Percentiles rank a stretch among this genome's conserved stretches.
phyloP scores from a whole-genome alignment of 495 filamentous ascomycete genomes.

The Tuber aestivum region DNA sequence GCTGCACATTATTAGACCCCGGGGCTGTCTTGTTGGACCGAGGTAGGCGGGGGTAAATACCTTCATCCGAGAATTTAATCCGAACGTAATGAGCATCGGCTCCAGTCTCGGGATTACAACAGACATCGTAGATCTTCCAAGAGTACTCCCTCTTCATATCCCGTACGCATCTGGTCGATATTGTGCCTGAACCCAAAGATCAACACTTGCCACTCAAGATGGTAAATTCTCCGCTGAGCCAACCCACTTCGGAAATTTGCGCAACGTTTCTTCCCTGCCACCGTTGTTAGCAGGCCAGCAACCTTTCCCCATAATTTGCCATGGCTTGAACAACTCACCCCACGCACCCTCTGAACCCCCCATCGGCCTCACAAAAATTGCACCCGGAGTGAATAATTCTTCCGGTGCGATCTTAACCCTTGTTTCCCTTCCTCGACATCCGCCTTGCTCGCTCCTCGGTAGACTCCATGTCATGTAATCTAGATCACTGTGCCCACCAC shows the following conservation, averaged over 20 bases:
- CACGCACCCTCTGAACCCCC: constrained; percentile 18
- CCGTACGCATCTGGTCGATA: constrained; percentile 37
- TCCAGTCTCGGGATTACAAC: constrained; percentile 16
- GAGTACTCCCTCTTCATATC: constrained; percentile 37
- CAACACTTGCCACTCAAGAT: not conserved
- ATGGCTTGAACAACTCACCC: constrained; percentile 15
- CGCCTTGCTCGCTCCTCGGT: constrained; percentile 20
- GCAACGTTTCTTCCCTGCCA: constrained; percentile 27
- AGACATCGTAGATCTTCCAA: constrained; percentile 39
- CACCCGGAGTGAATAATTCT: constrained; percentile 25
- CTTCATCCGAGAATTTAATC: constrained; percentile 15
- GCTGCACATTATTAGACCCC: not conserved
- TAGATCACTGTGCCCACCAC: constrained; percentile 16
- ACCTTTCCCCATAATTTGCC: not conserved
- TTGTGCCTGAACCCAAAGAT: constrained; percentile 10
- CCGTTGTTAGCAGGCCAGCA: constrained; percentile 8
- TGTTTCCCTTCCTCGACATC: constrained; percentile 14
- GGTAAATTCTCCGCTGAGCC: not conserved
- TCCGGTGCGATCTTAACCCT: constrained; percentile 18
- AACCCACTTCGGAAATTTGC: constrained; percentile 13
- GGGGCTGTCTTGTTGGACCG: not conserved
- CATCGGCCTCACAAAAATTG: constrained; percentile 15
- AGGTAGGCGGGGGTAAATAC: not conserved
- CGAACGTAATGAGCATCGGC: constrained; percentile 38
- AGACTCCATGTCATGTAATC: constrained; percentile 37